Percentiles rank a stretch among this genome's conserved stretches.
Evolutionary conservation across 768 basidiomycete genomes (phyloP).

Genomic region (Dioszegia aurantiaca): DNA sequence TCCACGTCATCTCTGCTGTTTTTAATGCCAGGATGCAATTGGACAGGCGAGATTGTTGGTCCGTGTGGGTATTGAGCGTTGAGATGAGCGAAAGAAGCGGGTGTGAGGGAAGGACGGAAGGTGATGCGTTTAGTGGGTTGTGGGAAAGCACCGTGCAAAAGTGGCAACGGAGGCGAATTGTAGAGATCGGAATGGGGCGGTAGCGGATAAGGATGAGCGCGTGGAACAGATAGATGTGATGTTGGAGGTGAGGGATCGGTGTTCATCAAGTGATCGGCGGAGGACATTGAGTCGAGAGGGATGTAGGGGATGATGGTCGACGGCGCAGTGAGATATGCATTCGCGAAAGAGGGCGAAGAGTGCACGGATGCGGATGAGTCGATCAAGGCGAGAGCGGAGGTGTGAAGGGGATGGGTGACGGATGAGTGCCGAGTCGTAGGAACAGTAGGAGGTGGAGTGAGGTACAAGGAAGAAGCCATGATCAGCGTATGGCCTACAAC

Average conservation of each 20-base stretch:
- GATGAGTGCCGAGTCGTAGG: slow-evolving; percentile 22
- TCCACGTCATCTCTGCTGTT: slow-evolving; percentile 8
- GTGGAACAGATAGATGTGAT: not conserved
- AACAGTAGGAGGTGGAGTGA: slow-evolving; percentile 38
- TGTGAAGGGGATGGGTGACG: slow-evolving; percentile 3
- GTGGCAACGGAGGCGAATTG: not conserved
- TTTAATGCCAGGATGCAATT: not conserved
- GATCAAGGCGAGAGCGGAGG: slow-evolving; percentile 1
- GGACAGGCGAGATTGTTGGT: not conserved
- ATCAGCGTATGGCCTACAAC: slow-evolving; percentile 9
- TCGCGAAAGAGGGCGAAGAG: not conserved
- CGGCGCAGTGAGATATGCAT: not conserved
- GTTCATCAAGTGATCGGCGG: too few species aligned
- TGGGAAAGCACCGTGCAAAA: not conserved
- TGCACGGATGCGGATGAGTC: not conserved
- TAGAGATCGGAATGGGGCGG: not conserved
- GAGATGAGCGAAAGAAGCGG: not conserved
- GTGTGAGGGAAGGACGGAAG: not conserved
- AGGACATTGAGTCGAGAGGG: too few species aligned
- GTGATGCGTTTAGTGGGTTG: not conserved
- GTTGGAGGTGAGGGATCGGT: too few species aligned
- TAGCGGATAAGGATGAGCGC: not conserved
- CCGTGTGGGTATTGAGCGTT: not conserved
- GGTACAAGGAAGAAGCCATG: slow-evolving; percentile 20
- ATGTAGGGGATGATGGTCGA: not conserved